Evolutionary conservation across 169 alveolate species (phyloP), one percentile per base, ranked within the genome.

Genomic region (Eimeria tenella): DNA sequence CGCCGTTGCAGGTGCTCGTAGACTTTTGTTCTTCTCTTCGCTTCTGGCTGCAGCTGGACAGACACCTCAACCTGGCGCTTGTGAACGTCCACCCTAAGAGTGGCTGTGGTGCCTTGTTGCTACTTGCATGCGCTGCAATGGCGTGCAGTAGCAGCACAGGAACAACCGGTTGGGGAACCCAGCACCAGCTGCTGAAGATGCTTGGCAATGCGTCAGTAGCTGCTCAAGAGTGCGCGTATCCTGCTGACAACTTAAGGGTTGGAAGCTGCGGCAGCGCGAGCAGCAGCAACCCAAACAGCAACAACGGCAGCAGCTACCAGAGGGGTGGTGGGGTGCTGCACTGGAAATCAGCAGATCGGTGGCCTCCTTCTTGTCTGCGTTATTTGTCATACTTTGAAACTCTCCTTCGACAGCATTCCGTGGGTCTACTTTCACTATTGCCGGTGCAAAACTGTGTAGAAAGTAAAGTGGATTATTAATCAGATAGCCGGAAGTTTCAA

Each of bases 331-430:
- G 93, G 31, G 93, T 87, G 68, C 62, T 87, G 49, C 70, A 74
- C 93, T 87, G 93, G 93, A 74, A 87, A 23, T 71, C 79, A 4
- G 77, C 93, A 2, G 93, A 71, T 49, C 74, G 70, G 49, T 87
- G 93, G 93, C 93, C 86, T 4, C 93, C 93, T 60, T 65, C 86
- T 42, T 87, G 93, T 58, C 81, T 84, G 73, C 93, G 93, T 56
- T 87, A 87, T 55, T 74, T 87, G 13, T 58, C 79, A 55, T 87
- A 87, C 74, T 87, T 87, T 50, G 93, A 68, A 58, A 50, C 75
- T n/a, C 93, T 87, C n/a, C 73, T 87, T 50, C 68, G 87, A 0
- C 87, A 79, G 15, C 19, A 49, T 6, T 79, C 70, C 52, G 87
- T 79, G 87, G 19, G 87, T 53, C 31, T 79, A 3, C 87, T 52